A percentile compares a stretch with the other conserved stretches of the same genome.
Conservation (phyloP, 2,329 filamentous ascomycete genomes). For the Colletotrichum sp. region DNA sequence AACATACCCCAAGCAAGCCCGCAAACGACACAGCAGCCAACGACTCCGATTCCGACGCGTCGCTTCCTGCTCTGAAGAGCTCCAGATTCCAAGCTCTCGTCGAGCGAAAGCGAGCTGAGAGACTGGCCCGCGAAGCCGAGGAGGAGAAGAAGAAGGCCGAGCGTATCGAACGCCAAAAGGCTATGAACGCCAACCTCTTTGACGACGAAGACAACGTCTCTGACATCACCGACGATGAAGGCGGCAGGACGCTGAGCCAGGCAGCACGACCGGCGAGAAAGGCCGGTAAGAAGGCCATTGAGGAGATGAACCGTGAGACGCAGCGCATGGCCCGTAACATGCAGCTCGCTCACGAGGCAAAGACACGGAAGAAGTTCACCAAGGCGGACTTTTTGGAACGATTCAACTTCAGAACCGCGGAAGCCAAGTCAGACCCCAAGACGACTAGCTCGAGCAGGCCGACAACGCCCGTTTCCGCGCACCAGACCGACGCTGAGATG, state of each 20-base stretch:
- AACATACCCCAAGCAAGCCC: conserved; percentile 33
- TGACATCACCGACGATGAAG: conserved; percentile 67
- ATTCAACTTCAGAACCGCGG: conserved; percentile 72
- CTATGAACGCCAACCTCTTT: conserved; percentile 39
- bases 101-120: conserved; percentile 74
- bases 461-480: conserved; percentile 47
- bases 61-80: conserved; percentile 53
- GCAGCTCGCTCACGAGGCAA: conserved; percentile 88
- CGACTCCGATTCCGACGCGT: conserved; percentile 50
- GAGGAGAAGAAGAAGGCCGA: conserved; percentile 55
- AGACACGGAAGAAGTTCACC: conserved; percentile 89
- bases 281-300: conserved; percentile 91
- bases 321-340: conserved; percentile 89
- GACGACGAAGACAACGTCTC: conserved; percentile 58
- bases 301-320: conserved; percentile 95
- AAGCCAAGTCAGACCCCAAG: conserved; percentile 33
- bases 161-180: conserved; percentile 39
- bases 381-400: conserved; percentile 82
- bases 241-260: conserved; percentile 71
- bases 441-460: conserved; percentile 62
- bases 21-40: conserved; percentile 24
- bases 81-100: conserved; percentile 75
- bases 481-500: conserved; percentile 57
- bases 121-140: conserved; percentile 69
- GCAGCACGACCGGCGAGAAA: conserved; percentile 75